Evolutionary conservation across 108 stramenopile genomes (phyloP).

Genomic region (Skeletonema marinoi): DNA sequence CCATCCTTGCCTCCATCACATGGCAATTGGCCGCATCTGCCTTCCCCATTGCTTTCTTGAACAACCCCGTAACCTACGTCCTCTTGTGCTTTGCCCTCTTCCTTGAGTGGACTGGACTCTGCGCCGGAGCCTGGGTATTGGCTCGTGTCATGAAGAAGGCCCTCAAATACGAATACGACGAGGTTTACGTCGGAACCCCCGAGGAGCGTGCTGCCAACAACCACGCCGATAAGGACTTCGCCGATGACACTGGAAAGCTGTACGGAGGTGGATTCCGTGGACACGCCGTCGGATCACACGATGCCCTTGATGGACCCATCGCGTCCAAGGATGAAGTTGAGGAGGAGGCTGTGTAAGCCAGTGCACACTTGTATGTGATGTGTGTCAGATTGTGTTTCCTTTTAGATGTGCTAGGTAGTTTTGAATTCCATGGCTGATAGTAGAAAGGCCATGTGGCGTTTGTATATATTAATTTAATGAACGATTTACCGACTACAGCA

Average conservation of each 20-base stretch:
- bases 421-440: not conserved
- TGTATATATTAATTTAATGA: not conserved
- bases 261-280: conserved; percentile 35
- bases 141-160: too few relatives aligned
- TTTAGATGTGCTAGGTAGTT: not conserved
- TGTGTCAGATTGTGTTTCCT: not conserved
- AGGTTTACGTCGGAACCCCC: too few relatives aligned
- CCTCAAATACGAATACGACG: too few relatives aligned
- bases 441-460: not conserved
- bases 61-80: too few relatives aligned
- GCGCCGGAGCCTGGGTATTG: too few relatives aligned
- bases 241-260: conserved; percentile 12
- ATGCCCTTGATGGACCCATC: conserved; percentile 38
- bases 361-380: not conserved
- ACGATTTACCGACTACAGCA: too few relatives aligned
- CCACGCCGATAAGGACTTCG: too few relatives aligned
- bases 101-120: too few relatives aligned
- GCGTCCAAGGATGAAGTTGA: conserved; percentile 23
- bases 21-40: conserved; percentile 48
- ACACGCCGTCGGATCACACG: conserved; percentile 31
- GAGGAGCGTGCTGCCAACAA: too few relatives aligned
- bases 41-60: too few relatives aligned
- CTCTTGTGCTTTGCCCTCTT: too few relatives aligned
- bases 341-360: not conserved
- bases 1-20: conserved; percentile 75